A percentile compares a stretch with the other conserved stretches of the same genome.
Evolutionary conservation across 306 rosid species (phyloP).

Genomic region (Glycine tomentella): DNA sequence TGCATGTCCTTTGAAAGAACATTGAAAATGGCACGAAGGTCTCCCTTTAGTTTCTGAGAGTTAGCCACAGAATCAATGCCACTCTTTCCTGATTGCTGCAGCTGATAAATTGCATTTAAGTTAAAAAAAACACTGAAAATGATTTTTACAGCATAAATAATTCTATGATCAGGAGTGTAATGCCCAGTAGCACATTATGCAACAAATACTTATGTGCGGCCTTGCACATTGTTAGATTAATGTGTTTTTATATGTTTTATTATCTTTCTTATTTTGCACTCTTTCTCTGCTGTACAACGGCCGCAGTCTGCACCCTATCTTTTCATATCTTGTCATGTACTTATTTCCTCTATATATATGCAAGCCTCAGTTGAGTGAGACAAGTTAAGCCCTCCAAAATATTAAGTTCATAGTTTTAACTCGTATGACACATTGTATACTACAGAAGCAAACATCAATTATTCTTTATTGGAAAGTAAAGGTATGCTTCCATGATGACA

Average conservation of each 20-base stretch:
- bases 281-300: no score
- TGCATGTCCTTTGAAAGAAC: constrained; percentile 50
- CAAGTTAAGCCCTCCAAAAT: no score
- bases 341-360: no score
- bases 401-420: no score
- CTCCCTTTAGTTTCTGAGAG: constrained; percentile 39
- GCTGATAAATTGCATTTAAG: constrained; percentile 34
- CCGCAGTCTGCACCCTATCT: no score
- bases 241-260: no score
- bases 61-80: constrained; percentile 39
- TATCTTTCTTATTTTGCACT: no score
- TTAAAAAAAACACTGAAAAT: not conserved
- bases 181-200: not conserved
- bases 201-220: constrained; percentile 8
- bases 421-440: not conserved
- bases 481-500: not conserved
- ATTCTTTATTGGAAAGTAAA: not conserved
- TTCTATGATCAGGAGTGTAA: not conserved
- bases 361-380: no score
- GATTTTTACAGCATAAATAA: not conserved
- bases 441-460: not conserved
- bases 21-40: constrained; percentile 45
- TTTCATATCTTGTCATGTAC: no score
- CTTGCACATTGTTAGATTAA: not conserved
- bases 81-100: constrained; percentile 44